phyloP scores from a whole-genome alignment of 331 rosid species.

The Prunus yedoensis region DNA sequence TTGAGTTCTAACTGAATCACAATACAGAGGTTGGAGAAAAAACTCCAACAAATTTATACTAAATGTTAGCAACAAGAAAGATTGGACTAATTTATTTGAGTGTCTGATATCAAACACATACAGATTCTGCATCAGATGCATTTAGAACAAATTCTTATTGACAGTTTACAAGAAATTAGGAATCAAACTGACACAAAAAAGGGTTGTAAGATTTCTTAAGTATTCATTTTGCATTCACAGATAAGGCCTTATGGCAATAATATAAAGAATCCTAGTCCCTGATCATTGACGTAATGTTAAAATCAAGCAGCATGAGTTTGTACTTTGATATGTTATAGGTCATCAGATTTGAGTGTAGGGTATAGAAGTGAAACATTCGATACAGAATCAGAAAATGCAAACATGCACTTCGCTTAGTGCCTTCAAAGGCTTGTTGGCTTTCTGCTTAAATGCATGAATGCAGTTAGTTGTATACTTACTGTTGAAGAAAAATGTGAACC shows the following conservation, averaged over 20 bases:
- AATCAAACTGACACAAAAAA: not conserved
- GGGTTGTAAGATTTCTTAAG: slow-evolving; percentile 3
- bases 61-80: not conserved
- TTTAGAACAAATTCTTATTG: not conserved
- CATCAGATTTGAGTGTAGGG: not conserved
- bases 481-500: too few species aligned
- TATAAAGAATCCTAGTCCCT: not conserved
- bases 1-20: slow-evolving; percentile 18
- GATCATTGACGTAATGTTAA: not conserved
- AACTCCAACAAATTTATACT: not conserved
- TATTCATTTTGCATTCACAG: not conserved
- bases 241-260: not conserved
- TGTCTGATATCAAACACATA: not conserved
- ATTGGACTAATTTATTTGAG: not conserved
- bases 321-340: not conserved
- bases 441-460: not conserved
- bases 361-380: not conserved
- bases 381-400: not conserved
- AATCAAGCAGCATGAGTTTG: slow-evolving; percentile 6
- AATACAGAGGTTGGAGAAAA: not conserved
- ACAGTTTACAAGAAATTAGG: slow-evolving; percentile 2
- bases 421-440: not conserved
- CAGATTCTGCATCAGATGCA: not conserved
- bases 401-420: not conserved
- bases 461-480: not conserved